These are phyloP conservation scores for Diaporthe longicolla DNA, from an alignment of 2,329 filamentous ascomycete species.

Conservation along the genomic window DNA sequence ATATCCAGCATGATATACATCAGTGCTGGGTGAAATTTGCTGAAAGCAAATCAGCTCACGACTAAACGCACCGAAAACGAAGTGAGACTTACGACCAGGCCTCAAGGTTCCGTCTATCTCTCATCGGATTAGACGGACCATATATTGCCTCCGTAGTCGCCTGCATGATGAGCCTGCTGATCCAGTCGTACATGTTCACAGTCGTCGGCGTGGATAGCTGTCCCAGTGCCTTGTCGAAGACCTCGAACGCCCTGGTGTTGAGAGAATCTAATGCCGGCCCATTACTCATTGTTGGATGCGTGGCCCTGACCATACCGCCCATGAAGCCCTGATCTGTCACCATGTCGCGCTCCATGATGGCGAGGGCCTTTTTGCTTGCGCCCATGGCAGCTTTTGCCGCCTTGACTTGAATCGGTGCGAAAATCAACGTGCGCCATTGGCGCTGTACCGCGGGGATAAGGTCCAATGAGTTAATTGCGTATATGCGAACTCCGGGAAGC, in stretches of 20 bases:
- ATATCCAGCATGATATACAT: constrained; percentile 44
- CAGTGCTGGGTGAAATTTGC: constrained; percentile 42
- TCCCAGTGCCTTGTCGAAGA: constrained; percentile 32
- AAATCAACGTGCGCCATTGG: constrained; percentile 26
- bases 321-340: constrained; percentile 42
- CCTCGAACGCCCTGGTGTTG: constrained; percentile 24
- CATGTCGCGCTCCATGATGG: constrained; percentile 40
- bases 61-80: background rate
- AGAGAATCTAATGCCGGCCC: constrained; percentile 37
- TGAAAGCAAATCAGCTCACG: background rate
- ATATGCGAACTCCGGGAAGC: constrained; percentile 18
- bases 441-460: constrained; percentile 66
- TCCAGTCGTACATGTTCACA: constrained; percentile 40
- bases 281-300: constrained; percentile 38
- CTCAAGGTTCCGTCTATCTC: constrained; percentile 33
- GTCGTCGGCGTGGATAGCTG: background rate
- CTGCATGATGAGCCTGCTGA: constrained; percentile 37
- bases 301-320: constrained; percentile 41
- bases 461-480: constrained; percentile 21
- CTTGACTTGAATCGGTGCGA: constrained; percentile 20
- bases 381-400: constrained; percentile 41
- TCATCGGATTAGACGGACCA: constrained; percentile 43
- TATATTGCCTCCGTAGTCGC: constrained; percentile 45
- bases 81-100: constrained; percentile 37
- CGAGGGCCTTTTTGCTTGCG: constrained; percentile 36